Evolutionary conservation across 495 filamentous ascomycete genomes (phyloP), one percentile per base, ranked within the genome.

Genomic region (Saxispiralis lemnorum): DNA sequence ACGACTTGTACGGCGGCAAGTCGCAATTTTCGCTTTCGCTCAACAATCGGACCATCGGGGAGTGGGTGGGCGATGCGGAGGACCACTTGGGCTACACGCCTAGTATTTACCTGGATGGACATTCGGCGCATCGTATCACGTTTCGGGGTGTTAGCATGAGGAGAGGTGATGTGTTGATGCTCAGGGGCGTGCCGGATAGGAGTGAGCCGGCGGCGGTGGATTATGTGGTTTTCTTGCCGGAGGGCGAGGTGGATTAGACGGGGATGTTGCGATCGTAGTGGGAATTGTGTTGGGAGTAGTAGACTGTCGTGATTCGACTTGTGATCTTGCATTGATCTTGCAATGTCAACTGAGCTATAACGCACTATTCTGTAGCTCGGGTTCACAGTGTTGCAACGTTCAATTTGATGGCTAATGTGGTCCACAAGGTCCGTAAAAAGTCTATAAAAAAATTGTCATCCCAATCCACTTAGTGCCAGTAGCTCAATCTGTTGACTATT

Each of bases 171-270:
- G 53, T 59, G 40, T 46, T 81, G 49, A 77, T 69, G 54, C 70
- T 81, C 55, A 65, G 73, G 10, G 72, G 75, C 0, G 57, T 36
- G 33, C 67, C 76, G 7, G 62, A 79, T 58, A 76, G 76, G 0
- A 56, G 61, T 31, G 77, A 81, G 61, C 61, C 60, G 17, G 78
- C 77, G 34, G 72, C 75, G 34, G 36, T 83, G 52, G 78, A 83
- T 58, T 83, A 81, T 61, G 59, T 83, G 37, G 62, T 68, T 15
- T 51, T 83, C 34, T 51, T 81, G 36, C 76, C 78, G 0, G 45
- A 59, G 12, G 75, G 74, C 0, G 54, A 73, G 43, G 58, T 78
- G n/a, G 75, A 81, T 57, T 79, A 62, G n/a, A n/a, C n/a, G n/a
- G n/a, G n/a, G n/a, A n/a, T n/a, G n/a, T n/a, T n/a, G n/a, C n/a